These are phyloP conservation scores for Paradendryphiella salina DNA, from an alignment of 2,329 filamentous ascomycete genomes.

Conservation along the genomic window DNA sequence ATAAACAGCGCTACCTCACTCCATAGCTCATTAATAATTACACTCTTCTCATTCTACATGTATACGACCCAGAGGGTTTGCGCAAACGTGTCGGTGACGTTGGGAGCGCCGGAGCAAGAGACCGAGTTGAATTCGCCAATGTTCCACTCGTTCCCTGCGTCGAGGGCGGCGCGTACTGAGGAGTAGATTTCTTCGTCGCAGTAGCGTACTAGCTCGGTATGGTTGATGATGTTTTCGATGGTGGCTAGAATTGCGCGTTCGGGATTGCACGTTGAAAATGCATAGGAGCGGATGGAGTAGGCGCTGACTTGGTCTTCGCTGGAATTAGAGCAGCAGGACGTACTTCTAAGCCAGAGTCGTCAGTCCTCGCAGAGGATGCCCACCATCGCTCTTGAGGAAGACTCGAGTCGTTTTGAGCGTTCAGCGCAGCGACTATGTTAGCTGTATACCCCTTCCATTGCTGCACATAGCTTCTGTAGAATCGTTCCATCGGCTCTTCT, in stretches of 20 bases:
- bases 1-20: too few relatives aligned
- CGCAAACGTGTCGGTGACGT: slow-evolving; percentile 17
- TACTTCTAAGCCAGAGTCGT: slow-evolving; percentile 12
- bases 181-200: slow-evolving; percentile 17
- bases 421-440: slow-evolving; percentile 8
- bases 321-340: slow-evolving; percentile 16
- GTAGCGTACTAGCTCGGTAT: slow-evolving; percentile 16
- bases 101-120: slow-evolving; percentile 12
- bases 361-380: slow-evolving; percentile 18
- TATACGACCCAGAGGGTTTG: slow-evolving; percentile 19
- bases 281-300: slow-evolving; percentile 15
- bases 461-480: slow-evolving; percentile 13
- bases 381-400: slow-evolving; percentile 12
- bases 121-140: slow-evolving; percentile 20
- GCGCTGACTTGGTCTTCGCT: slow-evolving; percentile 4
- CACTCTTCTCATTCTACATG: too few relatives aligned
- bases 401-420: slow-evolving; percentile 1
- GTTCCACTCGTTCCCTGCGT: slow-evolving; percentile 8
- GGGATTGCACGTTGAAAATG: slow-evolving; percentile 13
- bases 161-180: slow-evolving; percentile 11
- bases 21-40: too few relatives aligned
- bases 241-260: slow-evolving; percentile 7
- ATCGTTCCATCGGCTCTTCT: slow-evolving; percentile 8
- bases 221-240: slow-evolving; percentile 18
- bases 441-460: slow-evolving; percentile 14